Base-by-base conservation (phyloP, 1,139 yeast species). In the Hyphopichia wangnamkhiaoensis region DNA sequence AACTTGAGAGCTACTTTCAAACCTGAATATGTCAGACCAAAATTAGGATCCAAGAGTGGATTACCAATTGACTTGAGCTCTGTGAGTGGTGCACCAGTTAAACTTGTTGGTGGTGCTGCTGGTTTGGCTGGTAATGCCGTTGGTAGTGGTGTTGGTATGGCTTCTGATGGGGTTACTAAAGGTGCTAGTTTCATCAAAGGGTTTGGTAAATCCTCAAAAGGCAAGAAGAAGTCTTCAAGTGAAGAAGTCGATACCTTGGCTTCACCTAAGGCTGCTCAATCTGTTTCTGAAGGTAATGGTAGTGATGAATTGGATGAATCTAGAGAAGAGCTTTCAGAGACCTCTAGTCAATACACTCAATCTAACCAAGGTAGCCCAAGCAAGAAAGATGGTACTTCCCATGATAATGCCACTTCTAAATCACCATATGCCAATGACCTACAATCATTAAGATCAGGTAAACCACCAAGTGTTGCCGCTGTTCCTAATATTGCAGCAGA, bases 21-120 rank as follows among this genome's bases (percentile, higher is more conserved):
- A 39, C 89, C 93, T n/a, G 79, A 80, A 49, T 85, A 83, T 58
- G 63, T 80, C 33, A 78, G 84, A 57, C 89, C 91, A 17, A 62
- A 66, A 38, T 61, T 83, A 39, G 71, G 68, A 24, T 45, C 62
- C 13, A 61, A 62, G 14, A 58, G 66, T 35, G 75, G 76, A 20
- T 63, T 71, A 43, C 74, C 74, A 27, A 49, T 68, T 34, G 69
- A 64, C 35, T 49, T 76, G 36, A 61, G 65, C 20, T 60, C 62
- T 12, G 62, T 77, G 23, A 61, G 76, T 6, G 75, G 71, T 28
- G 73, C 64, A 21, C 79, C 84, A 27, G 51, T 74, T 51, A 74
- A 75, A 52, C 71, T 73, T 12, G 79, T 61, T 25, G 74, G 71
- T 3, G 65, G 61, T 6, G 65, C 71, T 20, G 77, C 71, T 24